Conservation (phyloP, 345 rosid species). For the Orychophragmus violaceus region DNA sequence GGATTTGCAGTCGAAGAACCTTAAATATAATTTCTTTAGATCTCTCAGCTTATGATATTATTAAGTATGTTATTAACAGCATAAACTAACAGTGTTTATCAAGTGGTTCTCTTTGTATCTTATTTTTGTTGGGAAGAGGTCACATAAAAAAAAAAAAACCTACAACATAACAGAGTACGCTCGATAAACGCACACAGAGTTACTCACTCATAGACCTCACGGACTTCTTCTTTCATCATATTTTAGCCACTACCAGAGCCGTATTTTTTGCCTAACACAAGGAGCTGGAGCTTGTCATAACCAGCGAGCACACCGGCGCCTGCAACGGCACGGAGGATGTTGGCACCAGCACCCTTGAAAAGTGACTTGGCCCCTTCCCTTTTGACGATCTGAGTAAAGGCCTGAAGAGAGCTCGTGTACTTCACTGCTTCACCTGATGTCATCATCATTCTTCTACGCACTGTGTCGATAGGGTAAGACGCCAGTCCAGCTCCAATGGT, state of each 20-base stretch:
- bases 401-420: constrained; percentile 68
- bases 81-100: constrained; percentile 27
- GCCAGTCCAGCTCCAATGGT: constrained; percentile 87
- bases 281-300: constrained; percentile 75
- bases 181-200: neutral
- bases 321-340: constrained; percentile 80
- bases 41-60: neutral
- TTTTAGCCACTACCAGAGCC: constrained; percentile 66
- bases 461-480: no score
- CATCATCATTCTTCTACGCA: no score
- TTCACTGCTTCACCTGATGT: constrained; percentile 92
- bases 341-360: constrained; percentile 90
- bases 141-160: neutral
- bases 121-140: neutral
- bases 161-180: neutral
- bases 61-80: neutral
- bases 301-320: constrained; percentile 95
- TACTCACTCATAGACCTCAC: neutral
- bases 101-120: constrained; percentile 43
- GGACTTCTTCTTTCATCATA: neutral
- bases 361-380: constrained; percentile 76
- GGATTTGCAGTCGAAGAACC: no score
- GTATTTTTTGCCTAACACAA: constrained; percentile 74
- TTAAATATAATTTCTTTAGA: no score
- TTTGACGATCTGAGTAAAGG: constrained; percentile 68